A percentile compares a stretch with the other conserved stretches of the same genome.
phyloP scores from a whole-genome alignment of 2,329 filamentous ascomycete species.

The Capronia epimyces region DNA sequence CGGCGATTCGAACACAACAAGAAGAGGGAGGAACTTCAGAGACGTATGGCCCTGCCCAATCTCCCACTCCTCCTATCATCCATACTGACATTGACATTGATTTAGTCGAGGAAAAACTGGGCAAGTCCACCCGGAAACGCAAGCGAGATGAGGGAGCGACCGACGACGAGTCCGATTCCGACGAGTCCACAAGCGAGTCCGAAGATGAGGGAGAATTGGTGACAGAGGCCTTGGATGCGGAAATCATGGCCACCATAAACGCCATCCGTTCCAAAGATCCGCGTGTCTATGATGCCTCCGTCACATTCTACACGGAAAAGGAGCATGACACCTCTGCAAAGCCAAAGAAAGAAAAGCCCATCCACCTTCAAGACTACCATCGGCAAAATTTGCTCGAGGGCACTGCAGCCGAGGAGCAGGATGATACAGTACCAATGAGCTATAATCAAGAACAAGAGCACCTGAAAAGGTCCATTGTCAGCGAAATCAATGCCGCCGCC shows the following conservation, averaged over 20 bases:
- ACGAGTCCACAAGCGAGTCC: constrained; percentile 60
- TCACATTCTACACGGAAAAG: constrained; percentile 68
- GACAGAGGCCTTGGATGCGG: constrained; percentile 75
- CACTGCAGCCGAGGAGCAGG: constrained; percentile 53
- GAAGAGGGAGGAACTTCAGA: constrained; percentile 80
- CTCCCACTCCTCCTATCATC: neutral
- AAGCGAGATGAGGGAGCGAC: constrained; percentile 42
- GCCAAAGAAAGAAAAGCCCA: constrained; percentile 70
- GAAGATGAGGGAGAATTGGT: constrained; percentile 79
- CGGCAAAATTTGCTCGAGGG: constrained; percentile 79
- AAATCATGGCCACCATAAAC: constrained; percentile 79
- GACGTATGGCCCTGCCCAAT: constrained; percentile 32
- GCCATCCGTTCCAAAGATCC: constrained; percentile 90
- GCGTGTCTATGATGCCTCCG: constrained; percentile 73
- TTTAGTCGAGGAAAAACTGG: constrained; percentile 83
- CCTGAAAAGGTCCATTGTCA: constrained; percentile 69
- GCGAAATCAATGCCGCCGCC: constrained; percentile 67
- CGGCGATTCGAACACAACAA: constrained; percentile 93
- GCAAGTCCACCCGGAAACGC: constrained; percentile 43
- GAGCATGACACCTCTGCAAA: constrained; percentile 47
- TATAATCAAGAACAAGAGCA: constrained; percentile 86
- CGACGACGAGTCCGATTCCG: constrained; percentile 43
- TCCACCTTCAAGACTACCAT: constrained; percentile 86
- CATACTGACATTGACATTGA: constrained; percentile 31
- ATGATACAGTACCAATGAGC: constrained; percentile 53